Evolutionary conservation across 352 stramenopile genomes (phyloP).

Genomic region (Phytophthora fragariae): DNA sequence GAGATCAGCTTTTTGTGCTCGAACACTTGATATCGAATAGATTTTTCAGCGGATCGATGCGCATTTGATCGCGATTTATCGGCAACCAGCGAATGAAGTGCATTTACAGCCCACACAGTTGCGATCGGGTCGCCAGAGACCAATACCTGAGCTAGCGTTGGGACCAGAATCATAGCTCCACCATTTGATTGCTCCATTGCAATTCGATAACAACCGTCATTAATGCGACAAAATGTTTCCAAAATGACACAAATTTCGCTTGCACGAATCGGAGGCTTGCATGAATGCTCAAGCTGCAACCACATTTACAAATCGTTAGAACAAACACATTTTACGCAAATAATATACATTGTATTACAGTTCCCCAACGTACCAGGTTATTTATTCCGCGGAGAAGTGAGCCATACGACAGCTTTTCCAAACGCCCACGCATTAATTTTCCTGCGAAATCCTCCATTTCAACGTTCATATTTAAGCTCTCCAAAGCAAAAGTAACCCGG

Average conservation of each 20-base stretch:
- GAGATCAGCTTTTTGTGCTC: conserved; percentile 73
- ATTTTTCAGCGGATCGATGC: conserved; percentile 61
- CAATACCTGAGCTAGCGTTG: conserved; percentile 55
- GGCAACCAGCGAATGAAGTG: conserved; percentile 66
- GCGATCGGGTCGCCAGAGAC: conserved; percentile 60
- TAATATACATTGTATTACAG: background rate
- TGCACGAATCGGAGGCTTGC: conserved; percentile 66
- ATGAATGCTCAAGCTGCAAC: conserved; percentile 65
- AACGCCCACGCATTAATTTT: conserved; percentile 49
- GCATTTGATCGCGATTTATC: conserved; percentile 55
- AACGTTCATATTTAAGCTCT: conserved; percentile 81
- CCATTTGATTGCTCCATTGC: conserved; percentile 56
- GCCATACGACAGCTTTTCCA: conserved; percentile 69
- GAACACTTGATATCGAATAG: conserved; percentile 65
- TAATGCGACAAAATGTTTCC: conserved; percentile 76
- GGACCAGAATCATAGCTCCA: conserved; percentile 48
- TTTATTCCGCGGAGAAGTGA: conserved; percentile 61
- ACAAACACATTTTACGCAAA: conserved; percentile 1
- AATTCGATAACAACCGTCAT: conserved; percentile 76
- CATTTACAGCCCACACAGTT: conserved; percentile 67
- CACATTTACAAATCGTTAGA: conserved; percentile 8
- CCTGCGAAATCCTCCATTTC: conserved; percentile 65
- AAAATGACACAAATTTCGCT: conserved; percentile 77
- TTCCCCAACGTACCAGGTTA: conserved; percentile 57
- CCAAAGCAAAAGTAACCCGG: conserved; percentile 71